Conservation (phyloP, 2,329 filamentous ascomycete species). For the Microdochium bolleyi region DNA sequence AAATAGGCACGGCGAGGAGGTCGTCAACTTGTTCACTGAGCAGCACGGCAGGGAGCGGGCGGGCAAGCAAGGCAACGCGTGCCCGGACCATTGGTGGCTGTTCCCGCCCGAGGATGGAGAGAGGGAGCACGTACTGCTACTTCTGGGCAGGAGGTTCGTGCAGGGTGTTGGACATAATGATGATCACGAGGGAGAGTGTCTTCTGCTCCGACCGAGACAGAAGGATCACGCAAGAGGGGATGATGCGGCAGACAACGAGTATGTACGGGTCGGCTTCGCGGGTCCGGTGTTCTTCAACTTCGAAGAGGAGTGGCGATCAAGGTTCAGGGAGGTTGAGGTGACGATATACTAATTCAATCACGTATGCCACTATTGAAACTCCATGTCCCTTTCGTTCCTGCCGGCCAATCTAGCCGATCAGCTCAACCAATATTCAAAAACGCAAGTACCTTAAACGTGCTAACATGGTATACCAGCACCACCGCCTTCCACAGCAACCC, state of each 20-base stretch:
- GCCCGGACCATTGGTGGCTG: not conserved
- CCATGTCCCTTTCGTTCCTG: too few relatives aligned
- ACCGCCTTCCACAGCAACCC: too few relatives aligned
- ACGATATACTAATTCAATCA: not conserved
- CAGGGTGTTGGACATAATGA: not conserved
- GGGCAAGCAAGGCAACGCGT: not conserved
- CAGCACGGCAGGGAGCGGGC: not conserved
- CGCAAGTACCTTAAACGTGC: too few relatives aligned
- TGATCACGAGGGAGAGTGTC: not conserved
- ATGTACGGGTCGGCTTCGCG: not conserved
- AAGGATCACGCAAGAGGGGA: not conserved
- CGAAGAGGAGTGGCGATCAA: not conserved
- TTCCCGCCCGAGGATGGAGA: not conserved
- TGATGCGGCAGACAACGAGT: not conserved
- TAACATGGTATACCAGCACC: too few relatives aligned
- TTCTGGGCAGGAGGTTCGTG: not conserved
- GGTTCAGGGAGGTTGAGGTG: not conserved
- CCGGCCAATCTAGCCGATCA: too few relatives aligned
- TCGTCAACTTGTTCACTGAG: not conserved
- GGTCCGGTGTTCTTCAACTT: not conserved
- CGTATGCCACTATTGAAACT: too few relatives aligned
- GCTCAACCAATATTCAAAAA: too few relatives aligned
- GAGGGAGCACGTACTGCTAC: not conserved
- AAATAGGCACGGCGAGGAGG: not conserved
- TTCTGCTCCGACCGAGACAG: not conserved